Conservation (phyloP, 306 rosid species). For the Dicorynia guianensis region DNA sequence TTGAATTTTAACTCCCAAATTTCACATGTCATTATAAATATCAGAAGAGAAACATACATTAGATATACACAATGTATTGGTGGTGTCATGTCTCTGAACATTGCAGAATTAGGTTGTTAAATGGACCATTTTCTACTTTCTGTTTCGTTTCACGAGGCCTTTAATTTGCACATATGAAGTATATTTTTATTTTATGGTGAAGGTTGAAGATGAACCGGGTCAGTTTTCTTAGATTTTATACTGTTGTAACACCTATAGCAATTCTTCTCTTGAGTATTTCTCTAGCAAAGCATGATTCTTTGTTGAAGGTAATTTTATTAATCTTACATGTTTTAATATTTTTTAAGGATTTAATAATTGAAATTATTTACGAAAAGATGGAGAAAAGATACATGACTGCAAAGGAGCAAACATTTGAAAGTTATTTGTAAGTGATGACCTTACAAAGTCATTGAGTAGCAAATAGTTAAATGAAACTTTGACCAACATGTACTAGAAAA, state of each 20-base stretch:
- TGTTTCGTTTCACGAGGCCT: constrained; percentile 13
- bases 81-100: constrained; percentile 54
- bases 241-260: constrained; percentile 52
- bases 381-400: not conserved
- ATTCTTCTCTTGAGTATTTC: constrained; percentile 49
- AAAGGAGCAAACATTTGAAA: constrained; percentile 15
- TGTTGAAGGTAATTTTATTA: constrained; percentile 59
- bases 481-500: too few relatives aligned
- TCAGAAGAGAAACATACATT: too few relatives aligned
- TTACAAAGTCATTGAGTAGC: not conserved
- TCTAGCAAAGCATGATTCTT: constrained; percentile 52
- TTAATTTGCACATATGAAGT: constrained; percentile 8
- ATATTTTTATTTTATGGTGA: constrained; percentile 39
- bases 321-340: not conserved
- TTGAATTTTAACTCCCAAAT: too few relatives aligned
- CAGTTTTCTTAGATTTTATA: constrained; percentile 61
- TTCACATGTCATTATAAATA: too few relatives aligned
- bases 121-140: constrained; percentile 3
- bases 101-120: constrained; percentile 70
- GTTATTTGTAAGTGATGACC: constrained; percentile 10
- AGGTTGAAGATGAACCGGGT: constrained; percentile 75
- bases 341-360: not conserved
- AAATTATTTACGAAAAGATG: not conserved
- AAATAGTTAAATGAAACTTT: too few relatives aligned
- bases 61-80: constrained; percentile 13